Base-by-base conservation (phyloP, 2,329 filamentous ascomycete genomes). In the Exserohilum rostratum region DNA sequence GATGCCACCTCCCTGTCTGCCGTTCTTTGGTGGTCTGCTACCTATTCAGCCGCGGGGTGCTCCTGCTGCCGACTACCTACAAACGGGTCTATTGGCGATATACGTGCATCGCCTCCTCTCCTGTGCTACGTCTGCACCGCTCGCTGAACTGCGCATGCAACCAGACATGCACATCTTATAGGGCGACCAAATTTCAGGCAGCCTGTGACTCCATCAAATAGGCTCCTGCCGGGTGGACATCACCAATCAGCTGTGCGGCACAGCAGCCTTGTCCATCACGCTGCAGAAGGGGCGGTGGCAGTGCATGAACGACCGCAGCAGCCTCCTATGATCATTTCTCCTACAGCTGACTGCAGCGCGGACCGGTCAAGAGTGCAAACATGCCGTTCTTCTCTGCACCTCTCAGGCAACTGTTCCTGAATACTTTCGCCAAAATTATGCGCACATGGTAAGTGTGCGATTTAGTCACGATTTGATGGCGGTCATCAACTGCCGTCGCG, bases 371-470 rank as follows among this genome's bases (percentile, higher is more conserved):
- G 60, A 64, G 15, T 44, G 52, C 31, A 10, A 58, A 27, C 13
- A 55, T 62, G 60, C 33, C 43, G 38, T 40, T 43, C 47, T 29
- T 13, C 44, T 50, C 50, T 57, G 34, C 40, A 35, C 53, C 47
- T 17, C 40, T 61, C 55, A 63, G 59, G 57, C 65, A 60, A 34
- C 30, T 50, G 39, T 63, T 46, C 53, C 51, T 60, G 39, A 48
- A 50, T 52, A 55, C 34, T 45, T 39, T 40, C 30, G 15, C 27
- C 25, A 29, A 22, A 29, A 52, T 25, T 20, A 51, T 55, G 29
- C 50, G 37, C 57, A 46, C 39, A 70, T 70, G 66, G 66, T 70
- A 54, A 55, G 61, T 43, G 27, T 18, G 13, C 10, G 17, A 20
- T 34, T 52, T 12, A 13, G 18, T 20, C 9, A 6, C 30, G 48